Base-by-base conservation (phyloP, 2,329 filamentous ascomycete species). In the Pestalotiopsis sp. region DNA sequence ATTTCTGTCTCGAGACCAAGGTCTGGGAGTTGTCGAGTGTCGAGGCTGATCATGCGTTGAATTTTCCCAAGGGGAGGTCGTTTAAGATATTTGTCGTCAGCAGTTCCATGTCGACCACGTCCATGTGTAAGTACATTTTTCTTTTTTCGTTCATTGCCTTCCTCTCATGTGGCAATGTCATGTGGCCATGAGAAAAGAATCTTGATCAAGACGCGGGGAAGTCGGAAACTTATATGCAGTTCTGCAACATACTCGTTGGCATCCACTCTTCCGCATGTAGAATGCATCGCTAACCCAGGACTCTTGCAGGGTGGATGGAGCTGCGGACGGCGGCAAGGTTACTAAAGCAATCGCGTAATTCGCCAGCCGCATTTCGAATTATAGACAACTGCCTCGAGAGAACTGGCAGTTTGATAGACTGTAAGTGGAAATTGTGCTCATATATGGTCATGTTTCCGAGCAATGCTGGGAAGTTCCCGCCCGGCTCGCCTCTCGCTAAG, bases 11-110 rank as follows among this genome's bases (percentile, higher is more conserved):
- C 57, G 20, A 39, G 14, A 65, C 49, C 12, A n/a, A 49, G 38
- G 31, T 31, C 17, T 69, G 68, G 68, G 52, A 67, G 4, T n/a
- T 69, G 39, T 14, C 60, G 6, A 65, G 65, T 23, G 25, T 38
- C 20, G 60, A 67, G 12, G 27, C 36, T 17, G 31, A 36, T 11
- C 25, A 65, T 36, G 36, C 25, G 13, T 13, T 61, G 17, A 36
- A 52, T n/a, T n/a, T 52, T 9, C 45, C 45, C 1, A 52, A 52
- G 17, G 45, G 45, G 14, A 52, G 45, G 20, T n/a, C 45, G 14
- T 52, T 52, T n/a, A 52, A 52, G 17, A n/a, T 52, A 7, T 52
- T 52, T 52, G 45, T 52, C 2, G 45, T 52, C n/a, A n/a, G 20
- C 45, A 64, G n/a, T 25, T 64, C 36, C 61, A 64, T 39, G 61